Conservation (phyloP, 768 basidiomycete genomes). For the Termitomyces sp. region DNA sequence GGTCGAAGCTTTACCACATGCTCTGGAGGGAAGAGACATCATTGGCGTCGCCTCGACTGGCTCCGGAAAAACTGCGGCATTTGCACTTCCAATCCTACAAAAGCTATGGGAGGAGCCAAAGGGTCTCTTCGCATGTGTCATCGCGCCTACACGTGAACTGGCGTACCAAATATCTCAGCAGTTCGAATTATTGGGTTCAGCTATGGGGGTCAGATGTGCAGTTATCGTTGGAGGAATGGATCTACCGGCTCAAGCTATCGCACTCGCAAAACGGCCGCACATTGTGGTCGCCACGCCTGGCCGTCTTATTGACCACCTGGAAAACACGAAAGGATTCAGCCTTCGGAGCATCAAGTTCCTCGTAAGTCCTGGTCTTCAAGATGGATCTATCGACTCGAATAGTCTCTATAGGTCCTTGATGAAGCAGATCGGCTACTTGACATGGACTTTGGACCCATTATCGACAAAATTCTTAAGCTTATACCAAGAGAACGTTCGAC, state of each 20-base stretch:
- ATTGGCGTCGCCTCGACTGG: conserved; percentile 99
- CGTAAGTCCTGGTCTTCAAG: conserved; percentile 37
- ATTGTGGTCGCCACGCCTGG: conserved; percentile 95
- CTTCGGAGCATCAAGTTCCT: conserved; percentile 82
- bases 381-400: background rate
- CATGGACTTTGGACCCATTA: conserved; percentile 93
- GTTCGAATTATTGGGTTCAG: conserved; percentile 85
- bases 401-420: conserved; percentile 72
- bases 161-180: conserved; percentile 99
- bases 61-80: conserved; percentile 96
- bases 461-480: conserved; percentile 94
- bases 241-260: conserved; percentile 84
- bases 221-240: conserved; percentile 97
- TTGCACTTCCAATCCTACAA: conserved; percentile 93
- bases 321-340: conserved; percentile 96
- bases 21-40: conserved; percentile 88
- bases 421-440: conserved; percentile 95
- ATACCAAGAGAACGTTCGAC: conserved; percentile 94
- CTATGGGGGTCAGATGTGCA: conserved; percentile 87
- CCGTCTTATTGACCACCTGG: conserved; percentile 87
- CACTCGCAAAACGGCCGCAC: conserved; percentile 91
- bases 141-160: conserved; percentile 97
- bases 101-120: conserved; percentile 95
- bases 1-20: conserved; percentile 75
- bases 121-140: conserved; percentile 86